Conservation (phyloP, 2,329 filamentous ascomycete genomes). For the Xylariaceae sp. region DNA sequence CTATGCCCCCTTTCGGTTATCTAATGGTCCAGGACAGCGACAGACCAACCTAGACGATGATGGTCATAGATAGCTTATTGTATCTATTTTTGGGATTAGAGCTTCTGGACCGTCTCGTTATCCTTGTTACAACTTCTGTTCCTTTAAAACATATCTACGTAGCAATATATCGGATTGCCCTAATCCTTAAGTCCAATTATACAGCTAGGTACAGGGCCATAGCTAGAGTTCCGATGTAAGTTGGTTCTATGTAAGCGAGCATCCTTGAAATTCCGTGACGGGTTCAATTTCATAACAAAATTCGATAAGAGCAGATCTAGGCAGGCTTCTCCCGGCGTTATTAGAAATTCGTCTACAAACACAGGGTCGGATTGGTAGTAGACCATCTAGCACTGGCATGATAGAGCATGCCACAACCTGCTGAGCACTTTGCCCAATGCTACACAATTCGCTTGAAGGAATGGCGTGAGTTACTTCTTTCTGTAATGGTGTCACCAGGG, state of each 20-base stretch:
- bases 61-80: constrained; percentile 13
- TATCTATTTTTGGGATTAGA: constrained; percentile 23
- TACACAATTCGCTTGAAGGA: constrained; percentile 15
- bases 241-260: background rate
- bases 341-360: background rate
- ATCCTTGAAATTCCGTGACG: background rate
- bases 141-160: constrained; percentile 6
- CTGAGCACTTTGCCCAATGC: background rate
- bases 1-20: constrained; percentile 1
- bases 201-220: background rate
- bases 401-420: background rate
- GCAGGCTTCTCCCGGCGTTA: background rate
- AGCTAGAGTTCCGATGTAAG: background rate
- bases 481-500: constrained; percentile 13
- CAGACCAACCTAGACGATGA: constrained; percentile 2
- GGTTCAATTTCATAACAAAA: background rate
- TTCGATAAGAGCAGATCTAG: background rate
- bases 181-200: background rate
- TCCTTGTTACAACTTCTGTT: constrained; percentile 6
- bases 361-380: background rate
- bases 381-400: background rate
- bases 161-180: constrained; percentile 16
- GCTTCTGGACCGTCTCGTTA: constrained; percentile 18
- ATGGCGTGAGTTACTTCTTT: constrained; percentile 15
- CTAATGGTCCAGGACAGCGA: background rate